Evolutionary conservation across 441 rosid genomes (phyloP), one percentile per base, ranked within the genome.

Genomic region (Arabidopsis lyrata): DNA sequence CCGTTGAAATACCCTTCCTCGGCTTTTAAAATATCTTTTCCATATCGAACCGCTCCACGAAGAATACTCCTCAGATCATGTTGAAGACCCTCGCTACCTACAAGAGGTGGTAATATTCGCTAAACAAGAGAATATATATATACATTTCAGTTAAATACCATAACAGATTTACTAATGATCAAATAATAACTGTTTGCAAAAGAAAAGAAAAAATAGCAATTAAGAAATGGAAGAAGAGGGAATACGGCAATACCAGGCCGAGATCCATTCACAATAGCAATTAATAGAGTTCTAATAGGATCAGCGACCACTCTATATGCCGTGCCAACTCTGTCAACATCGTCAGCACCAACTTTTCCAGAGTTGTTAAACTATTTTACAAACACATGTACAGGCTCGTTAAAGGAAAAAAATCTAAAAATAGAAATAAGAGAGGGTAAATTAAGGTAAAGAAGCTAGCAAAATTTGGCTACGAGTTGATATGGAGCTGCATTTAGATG

Each of bases 251-350:
- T 81, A 95, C 99, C 99, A 84, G 99, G 99, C 73, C 93, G 84
- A 74, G 99, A 90, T 59, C 99, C 99, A 81, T 95, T 98, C 57
- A 97, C 97, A 82, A 95, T 95, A 32, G 98, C 99, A 87, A 95
- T 80, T 29, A 97, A 91, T 47, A 95, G 77, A 38, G 99, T 95
- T 82, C 98, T 91, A 54, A 95, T 93, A 77, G 93, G 98, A 73
- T 95, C 98, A 63, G 98, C 97, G 39, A 95, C 94, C 73, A 95
- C 99, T 86, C 99, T 84, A 61, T 95, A 95, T 45, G 99, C 99
- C 98, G 93, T 87, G 81, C 93, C 99, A 83, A 93, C 83, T 55
- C 84, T 76, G 80, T 91, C 98, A 4, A 61, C 79, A 71, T 95
- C 99, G 75, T 90, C 99, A 48, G 55, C 36, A 77, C 98, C 98